These are phyloP conservation scores for Cordyceps tenuipes DNA, from an alignment of 2,329 filamentous ascomycete genomes.

Conservation along the genomic window DNA sequence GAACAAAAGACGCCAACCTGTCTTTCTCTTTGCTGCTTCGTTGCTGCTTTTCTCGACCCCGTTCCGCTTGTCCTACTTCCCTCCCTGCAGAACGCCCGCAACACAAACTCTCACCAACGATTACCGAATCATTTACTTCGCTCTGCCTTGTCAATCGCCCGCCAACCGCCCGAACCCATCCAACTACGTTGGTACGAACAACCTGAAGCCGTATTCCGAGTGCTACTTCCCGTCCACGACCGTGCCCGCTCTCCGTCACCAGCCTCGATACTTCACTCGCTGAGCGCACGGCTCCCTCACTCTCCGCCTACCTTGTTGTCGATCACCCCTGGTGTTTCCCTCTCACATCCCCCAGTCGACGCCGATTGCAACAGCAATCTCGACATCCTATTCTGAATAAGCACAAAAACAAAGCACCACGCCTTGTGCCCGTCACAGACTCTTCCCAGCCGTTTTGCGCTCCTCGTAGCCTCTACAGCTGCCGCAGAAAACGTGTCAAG, in stretches of 20 bases:
- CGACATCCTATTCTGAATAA: background rate
- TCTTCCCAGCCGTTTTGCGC: background rate
- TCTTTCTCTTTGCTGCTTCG: background rate
- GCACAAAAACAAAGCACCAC: background rate
- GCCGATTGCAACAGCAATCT: background rate
- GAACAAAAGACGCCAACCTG: too few species aligned
- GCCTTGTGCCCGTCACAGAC: background rate
- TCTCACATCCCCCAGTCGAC: background rate
- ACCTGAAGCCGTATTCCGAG: background rate
- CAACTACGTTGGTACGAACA: background rate
- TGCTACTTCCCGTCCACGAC: background rate
- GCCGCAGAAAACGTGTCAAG: background rate
- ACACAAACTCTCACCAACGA: too few species aligned
- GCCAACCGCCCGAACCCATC: background rate
- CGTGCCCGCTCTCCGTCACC: background rate
- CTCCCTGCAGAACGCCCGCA: background rate
- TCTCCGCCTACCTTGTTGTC: background rate
- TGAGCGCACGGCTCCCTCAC: constrained; percentile 2
- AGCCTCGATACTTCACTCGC: background rate
- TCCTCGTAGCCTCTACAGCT: background rate
- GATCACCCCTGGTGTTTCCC: background rate
- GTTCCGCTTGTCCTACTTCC: background rate
- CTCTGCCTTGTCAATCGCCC: background rate
- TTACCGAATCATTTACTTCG: background rate
- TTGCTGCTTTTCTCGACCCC: background rate